Base-by-base conservation (phyloP, 805 yeast species). In the Kluyveromyces siamensis region DNA sequence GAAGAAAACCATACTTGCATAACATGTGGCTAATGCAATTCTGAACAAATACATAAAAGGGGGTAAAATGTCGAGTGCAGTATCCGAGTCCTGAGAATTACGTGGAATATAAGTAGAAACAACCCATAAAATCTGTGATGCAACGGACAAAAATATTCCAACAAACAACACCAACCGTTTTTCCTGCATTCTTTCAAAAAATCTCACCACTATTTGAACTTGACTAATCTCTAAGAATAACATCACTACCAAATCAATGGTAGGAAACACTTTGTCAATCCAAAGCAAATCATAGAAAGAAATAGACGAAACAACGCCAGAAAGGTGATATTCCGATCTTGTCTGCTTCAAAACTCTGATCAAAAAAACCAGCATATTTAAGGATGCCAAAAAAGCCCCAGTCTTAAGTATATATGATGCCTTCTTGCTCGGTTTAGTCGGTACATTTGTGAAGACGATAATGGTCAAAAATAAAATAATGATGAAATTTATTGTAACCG, bases 11-110 rank as follows among this genome's bases (percentile, higher is more conserved):
- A 85, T 70, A 9, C 81, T 80, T 2, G 87, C 81, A 65, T 81
- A 87, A 57, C 84, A 72, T 36, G 84, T 74, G 2, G 86, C 75
- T 57, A 84, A 71, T 5, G 90, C 83, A 40, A 87, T 85, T 50
- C 91, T 72, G 40, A 85, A 73, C 44, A 87, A 68, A 58, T 86
- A 87, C 30, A 81, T 81, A 62, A 87, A 84, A 0, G 90, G 86
- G 0, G 90, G 86, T 13, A 85, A 57, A 21, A 83, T 77, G 17
- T 81, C 80, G 40, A 79, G 72, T 37, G 68, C 72, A 16, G 59
- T 55, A 13, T 63, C 61, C 35, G 43, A 43, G 17, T 45, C 53
- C 16, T 44, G 40, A 8, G 38, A 41, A 1, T 56, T 55, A 48
- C 63, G 60, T 1, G 57, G 53, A 0, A 62, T 44, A 51, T 82